phyloP scores from a whole-genome alignment of 345 rosid species.

The Kernera saxatilis region DNA sequence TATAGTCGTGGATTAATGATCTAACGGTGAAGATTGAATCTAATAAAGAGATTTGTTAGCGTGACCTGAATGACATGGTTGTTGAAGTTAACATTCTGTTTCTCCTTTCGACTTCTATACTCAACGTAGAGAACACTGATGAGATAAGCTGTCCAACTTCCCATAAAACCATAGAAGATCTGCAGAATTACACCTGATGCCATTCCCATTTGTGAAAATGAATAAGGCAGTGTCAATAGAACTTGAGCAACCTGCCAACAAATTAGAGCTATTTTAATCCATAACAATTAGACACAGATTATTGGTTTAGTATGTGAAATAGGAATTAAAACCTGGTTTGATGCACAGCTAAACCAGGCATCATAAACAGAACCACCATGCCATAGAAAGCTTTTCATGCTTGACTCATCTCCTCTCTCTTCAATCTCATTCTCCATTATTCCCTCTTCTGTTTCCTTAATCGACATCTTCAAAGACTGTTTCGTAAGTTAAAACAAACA shows the following conservation, averaged over 20 bases:
- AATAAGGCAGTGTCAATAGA: slow-evolving; percentile 76
- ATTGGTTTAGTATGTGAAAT: background rate
- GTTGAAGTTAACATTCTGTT: slow-evolving; percentile 74
- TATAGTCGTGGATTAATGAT: background rate
- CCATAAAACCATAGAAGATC: slow-evolving; percentile 67
- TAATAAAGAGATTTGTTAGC: background rate
- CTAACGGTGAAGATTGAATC: background rate
- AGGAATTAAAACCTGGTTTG: slow-evolving; percentile 48
- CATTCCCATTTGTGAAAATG: slow-evolving; percentile 90
- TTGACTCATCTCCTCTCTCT: slow-evolving; percentile 28
- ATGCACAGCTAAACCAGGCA: slow-evolving; percentile 92
- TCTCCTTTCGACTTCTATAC: slow-evolving; percentile 71
- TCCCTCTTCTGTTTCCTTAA: slow-evolving; percentile 32
- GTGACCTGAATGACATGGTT: slow-evolving; percentile 85
- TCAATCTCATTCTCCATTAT: slow-evolving; percentile 3
- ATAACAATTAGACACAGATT: background rate
- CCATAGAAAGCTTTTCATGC: slow-evolving; percentile 61
- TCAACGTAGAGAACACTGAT: slow-evolving; percentile 76
- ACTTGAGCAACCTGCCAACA: slow-evolving; percentile 79
- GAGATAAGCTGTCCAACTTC: slow-evolving; percentile 93
- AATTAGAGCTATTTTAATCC: background rate
- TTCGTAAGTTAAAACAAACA: too few relatives aligned
- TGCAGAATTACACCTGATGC: slow-evolving; percentile 73
- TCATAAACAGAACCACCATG: slow-evolving; percentile 86
- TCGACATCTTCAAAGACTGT: background rate